Conservation (phyloP, 1,284 basidiomycete species). For the Irpex sp. region DNA sequence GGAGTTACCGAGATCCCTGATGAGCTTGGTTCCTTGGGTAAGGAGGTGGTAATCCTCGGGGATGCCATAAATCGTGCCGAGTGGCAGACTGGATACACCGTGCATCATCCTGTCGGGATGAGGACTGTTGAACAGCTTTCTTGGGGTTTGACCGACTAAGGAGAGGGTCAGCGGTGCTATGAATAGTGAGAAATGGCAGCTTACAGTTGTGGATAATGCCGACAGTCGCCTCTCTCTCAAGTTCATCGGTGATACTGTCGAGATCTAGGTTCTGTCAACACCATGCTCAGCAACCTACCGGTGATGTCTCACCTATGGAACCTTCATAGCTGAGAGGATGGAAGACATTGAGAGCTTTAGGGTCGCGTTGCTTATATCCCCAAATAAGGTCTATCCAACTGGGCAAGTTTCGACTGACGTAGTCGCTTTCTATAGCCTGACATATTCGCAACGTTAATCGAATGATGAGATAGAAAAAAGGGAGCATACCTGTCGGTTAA, state of each 20-base stretch:
- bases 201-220: constrained; percentile 95
- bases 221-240: constrained; percentile 88
- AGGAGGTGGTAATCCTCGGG: constrained; percentile 74
- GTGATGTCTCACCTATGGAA: constrained; percentile 59
- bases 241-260: constrained; percentile 79
- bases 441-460: background rate
- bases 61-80: constrained; percentile 71
- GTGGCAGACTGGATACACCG: constrained; percentile 65
- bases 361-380: constrained; percentile 85
- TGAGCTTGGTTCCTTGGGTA: constrained; percentile 50
- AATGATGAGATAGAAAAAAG: background rate
- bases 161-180: constrained; percentile 10
- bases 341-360: constrained; percentile 81
- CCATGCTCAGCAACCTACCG: no score
- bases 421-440: constrained; percentile 87
- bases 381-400: constrained; percentile 94
- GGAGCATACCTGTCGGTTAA: constrained; percentile 68
- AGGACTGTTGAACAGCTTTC: constrained; percentile 81
- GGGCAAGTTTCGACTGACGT: constrained; percentile 83
- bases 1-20: constrained; percentile 52
- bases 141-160: constrained; percentile 85
- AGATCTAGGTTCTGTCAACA: constrained; percentile 49
- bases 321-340: constrained; percentile 96
- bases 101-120: constrained; percentile 78
- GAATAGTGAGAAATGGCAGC: constrained; percentile 12